phyloP scores from a whole-genome alignment of 768 basidiomycete species.

The Mycena crocata region DNA sequence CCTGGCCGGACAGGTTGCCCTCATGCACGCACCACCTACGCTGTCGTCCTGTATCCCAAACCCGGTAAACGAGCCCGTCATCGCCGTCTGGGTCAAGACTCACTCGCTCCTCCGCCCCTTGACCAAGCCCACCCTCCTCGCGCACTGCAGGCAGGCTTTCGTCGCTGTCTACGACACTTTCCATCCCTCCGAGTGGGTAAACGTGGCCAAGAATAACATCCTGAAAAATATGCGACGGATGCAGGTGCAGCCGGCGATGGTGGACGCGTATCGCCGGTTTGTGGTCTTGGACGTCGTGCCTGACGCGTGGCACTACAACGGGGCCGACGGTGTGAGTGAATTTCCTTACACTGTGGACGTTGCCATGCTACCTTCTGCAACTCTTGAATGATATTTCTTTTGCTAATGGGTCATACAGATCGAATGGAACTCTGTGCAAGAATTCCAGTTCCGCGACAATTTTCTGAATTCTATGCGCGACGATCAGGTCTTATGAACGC shows the following conservation, averaged over 20 bases:
- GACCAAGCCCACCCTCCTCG: neutral
- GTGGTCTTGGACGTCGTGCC: conserved; percentile 4
- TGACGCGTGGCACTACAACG: neutral
- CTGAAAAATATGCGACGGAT: conserved; percentile 15
- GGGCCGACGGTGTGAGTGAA: neutral
- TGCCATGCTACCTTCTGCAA: neutral
- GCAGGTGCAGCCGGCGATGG: conserved; percentile 16
- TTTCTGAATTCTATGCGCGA: too few species aligned
- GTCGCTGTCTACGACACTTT: neutral
- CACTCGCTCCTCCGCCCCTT: neutral
- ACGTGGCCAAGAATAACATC: neutral
- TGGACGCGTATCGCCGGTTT: conserved; percentile 12
- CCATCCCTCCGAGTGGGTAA: neutral
- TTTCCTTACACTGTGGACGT: neutral
- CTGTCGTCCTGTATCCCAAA: neutral
- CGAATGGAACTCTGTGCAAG: neutral
- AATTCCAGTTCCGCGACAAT: conserved; percentile 1
- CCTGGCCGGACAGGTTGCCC: neutral
- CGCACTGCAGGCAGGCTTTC: conserved; percentile 4
- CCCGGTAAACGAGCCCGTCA: neutral
- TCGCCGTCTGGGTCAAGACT: neutral
- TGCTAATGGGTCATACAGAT: too few species aligned
- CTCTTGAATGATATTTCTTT: too few species aligned
- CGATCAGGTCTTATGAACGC: too few species aligned
- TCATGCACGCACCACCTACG: neutral